Conservation (phyloP, 2,329 filamentous ascomycete genomes). For the Penicillium sp. region DNA sequence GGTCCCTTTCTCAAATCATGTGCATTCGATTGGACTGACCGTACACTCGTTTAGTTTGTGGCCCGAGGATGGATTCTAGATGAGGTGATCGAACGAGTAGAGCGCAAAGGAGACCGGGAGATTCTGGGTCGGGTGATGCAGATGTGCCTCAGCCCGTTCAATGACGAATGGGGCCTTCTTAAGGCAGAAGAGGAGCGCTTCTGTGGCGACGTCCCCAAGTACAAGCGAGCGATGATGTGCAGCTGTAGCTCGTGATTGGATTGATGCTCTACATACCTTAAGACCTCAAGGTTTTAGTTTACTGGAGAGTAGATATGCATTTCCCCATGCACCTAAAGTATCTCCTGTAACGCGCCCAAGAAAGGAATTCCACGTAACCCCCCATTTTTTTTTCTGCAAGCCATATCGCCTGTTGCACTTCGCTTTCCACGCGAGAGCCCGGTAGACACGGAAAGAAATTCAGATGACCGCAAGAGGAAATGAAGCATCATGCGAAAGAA, state of each 20-base stretch:
- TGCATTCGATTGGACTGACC: conserved; percentile 4
- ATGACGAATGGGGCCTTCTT: conserved; percentile 63
- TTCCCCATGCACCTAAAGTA: conserved; percentile 23
- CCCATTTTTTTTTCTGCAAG: conserved; percentile 21
- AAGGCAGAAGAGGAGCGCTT: conserved; percentile 75
- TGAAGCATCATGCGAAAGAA: conserved; percentile 18
- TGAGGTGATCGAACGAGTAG: conserved; percentile 84
- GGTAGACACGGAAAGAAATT: conserved; percentile 17
- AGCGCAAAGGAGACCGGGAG: conserved; percentile 76
- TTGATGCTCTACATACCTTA: no score
- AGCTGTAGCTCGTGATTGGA: conserved; percentile 80
- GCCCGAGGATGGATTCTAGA: conserved; percentile 90
- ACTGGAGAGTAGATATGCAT: conserved; percentile 15
- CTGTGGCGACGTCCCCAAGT: conserved; percentile 78
- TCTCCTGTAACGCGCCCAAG: conserved; percentile 19
- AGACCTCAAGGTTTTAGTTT: no score
- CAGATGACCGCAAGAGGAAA: conserved; percentile 12
- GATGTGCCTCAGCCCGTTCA: conserved; percentile 79
- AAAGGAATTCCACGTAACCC: conserved; percentile 20
- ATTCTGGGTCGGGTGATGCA: conserved; percentile 76
- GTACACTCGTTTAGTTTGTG: conserved; percentile 63
- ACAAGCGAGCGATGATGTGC: conserved; percentile 81
- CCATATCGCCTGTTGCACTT: conserved; percentile 25
- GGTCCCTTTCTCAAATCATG: background rate
- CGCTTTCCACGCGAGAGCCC: conserved; percentile 14